Evolutionary conservation across 768 basidiomycete genomes (phyloP).

Genomic region (Favolaschia claudopus): DNA sequence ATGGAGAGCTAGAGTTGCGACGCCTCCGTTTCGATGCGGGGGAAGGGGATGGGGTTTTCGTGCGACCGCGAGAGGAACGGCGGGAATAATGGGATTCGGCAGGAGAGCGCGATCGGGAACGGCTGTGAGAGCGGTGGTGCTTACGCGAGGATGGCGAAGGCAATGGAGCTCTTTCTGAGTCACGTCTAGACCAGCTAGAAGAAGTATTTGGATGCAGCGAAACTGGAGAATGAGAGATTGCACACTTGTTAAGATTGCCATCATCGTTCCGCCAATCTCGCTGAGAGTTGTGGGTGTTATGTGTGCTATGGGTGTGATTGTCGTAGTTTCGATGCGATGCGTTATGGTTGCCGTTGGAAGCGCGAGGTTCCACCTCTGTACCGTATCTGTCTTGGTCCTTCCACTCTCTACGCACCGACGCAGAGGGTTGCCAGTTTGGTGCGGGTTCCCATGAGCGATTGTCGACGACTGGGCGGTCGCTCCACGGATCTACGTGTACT

Average conservation of each 20-base stretch:
- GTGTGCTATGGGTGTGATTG: conserved; percentile 38
- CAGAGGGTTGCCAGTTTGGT: conserved; percentile 67
- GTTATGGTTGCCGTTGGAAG: background rate
- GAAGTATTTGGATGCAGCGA: conserved; percentile 10
- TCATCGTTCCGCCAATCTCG: conserved; percentile 68
- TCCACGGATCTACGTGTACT: too few relatives aligned
- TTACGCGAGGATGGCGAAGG: conserved; percentile 51
- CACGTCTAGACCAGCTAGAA: conserved; percentile 73
- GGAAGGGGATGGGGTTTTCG: conserved; percentile 66
- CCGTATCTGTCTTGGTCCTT: conserved; percentile 46
- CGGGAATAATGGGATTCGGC: conserved; percentile 71
- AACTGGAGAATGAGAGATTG: conserved; percentile 11
- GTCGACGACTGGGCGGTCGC: conserved; percentile 43
- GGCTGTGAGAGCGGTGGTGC: conserved; percentile 54
- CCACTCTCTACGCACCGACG: too few relatives aligned
- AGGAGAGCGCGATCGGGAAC: conserved; percentile 68
- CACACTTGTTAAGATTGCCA: conserved; percentile 79
- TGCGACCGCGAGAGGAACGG: conserved; percentile 70
- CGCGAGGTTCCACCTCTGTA: conserved; percentile 36
- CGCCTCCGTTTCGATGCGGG: conserved; percentile 64
- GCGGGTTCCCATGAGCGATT: conserved; percentile 80
- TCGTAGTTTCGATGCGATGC: conserved; percentile 8
- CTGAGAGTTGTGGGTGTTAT: conserved; percentile 51
- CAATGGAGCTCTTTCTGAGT: conserved; percentile 49
- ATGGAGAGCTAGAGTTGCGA: conserved; percentile 55